These are phyloP conservation scores for Amanita rubescens DNA, from an alignment of 768 basidiomycete species.

Conservation along the genomic window DNA sequence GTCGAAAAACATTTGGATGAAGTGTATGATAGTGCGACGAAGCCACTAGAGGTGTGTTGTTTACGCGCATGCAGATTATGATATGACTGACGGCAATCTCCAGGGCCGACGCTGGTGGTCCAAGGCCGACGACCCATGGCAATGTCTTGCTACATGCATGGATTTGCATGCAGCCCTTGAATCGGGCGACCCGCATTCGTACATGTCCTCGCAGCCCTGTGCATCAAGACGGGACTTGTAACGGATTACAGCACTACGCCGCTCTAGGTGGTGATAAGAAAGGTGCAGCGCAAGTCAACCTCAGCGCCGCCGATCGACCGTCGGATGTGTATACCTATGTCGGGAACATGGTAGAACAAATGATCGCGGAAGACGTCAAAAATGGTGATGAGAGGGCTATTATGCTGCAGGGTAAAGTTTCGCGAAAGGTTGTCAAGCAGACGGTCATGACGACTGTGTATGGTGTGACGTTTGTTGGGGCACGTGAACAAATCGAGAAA, in stretches of 20 bases:
- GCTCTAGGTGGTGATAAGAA: constrained; percentile 88
- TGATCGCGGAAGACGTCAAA: constrained; percentile 49
- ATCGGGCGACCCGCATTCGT: constrained; percentile 56
- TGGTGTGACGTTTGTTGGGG: constrained; percentile 93
- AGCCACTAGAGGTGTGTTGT: constrained; percentile 62
- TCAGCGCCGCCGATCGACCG: constrained; percentile 75
- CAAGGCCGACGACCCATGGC: constrained; percentile 94
- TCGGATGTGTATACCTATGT: constrained; percentile 95
- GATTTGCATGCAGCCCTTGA: constrained; percentile 80
- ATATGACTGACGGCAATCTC: neutral
- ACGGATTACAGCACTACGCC: constrained; percentile 97
- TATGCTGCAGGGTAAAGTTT: constrained; percentile 67
- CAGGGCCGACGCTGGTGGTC: constrained; percentile 85
- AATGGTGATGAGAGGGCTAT: constrained; percentile 47
- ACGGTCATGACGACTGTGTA: constrained; percentile 99
- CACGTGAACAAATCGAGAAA: constrained; percentile 88
- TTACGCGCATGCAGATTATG: neutral
- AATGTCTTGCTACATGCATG: constrained; percentile 88
- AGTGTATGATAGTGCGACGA: constrained; percentile 74
- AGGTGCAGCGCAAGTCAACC: constrained; percentile 90
- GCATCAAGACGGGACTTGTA: constrained; percentile 98
- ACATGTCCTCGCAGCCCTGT: constrained; percentile 72
- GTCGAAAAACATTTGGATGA: constrained; percentile 66
- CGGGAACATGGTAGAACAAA: constrained; percentile 73
- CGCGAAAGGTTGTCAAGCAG: constrained; percentile 96